Conservation (phyloP, 1,284 basidiomycete species). For the Cerioporus squamosus region DNA sequence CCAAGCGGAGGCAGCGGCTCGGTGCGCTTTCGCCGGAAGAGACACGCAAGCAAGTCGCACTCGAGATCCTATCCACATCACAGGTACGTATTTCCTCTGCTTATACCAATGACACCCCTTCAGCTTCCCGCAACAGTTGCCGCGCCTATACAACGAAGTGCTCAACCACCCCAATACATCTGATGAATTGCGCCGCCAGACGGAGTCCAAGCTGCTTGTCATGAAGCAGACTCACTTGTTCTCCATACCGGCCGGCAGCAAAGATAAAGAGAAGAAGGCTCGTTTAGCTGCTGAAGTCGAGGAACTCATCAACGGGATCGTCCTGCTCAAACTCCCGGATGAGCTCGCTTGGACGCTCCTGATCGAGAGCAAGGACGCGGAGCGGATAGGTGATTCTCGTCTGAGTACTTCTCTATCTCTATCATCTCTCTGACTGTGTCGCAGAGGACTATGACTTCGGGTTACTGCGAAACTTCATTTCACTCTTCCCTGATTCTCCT, state of each 20-base stretch:
- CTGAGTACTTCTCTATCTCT: not conserved
- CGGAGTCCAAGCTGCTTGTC: constrained; percentile 73
- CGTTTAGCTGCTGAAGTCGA: constrained; percentile 64
- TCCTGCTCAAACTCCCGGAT: constrained; percentile 77
- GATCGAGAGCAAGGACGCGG: constrained; percentile 78
- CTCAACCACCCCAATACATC: constrained; percentile 77
- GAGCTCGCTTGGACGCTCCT: constrained; percentile 80
- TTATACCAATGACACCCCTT: not conserved
- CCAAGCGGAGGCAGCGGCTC: constrained; percentile 77
- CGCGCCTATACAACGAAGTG: constrained; percentile 72
- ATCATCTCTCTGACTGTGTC: not conserved
- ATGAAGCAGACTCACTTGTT: constrained; percentile 63
- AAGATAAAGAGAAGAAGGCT: constrained; percentile 51
- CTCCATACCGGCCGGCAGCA: constrained; percentile 51
- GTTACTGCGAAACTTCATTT: constrained; percentile 67
- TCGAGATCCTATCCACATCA: constrained; percentile 65
- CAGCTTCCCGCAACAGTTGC: constrained; percentile 51
- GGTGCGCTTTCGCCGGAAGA: constrained; percentile 70
- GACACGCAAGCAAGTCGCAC: constrained; percentile 67
- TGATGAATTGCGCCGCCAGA: constrained; percentile 70
- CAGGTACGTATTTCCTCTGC: constrained; percentile 43
- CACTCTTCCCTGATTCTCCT: constrained; percentile 67
- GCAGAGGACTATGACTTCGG: constrained; percentile 68
- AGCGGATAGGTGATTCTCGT: constrained; percentile 61
- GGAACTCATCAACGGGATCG: constrained; percentile 70